These are phyloP conservation scores for Trametes cingulata DNA, from an alignment of 768 basidiomycete genomes.

Conservation along the genomic window DNA sequence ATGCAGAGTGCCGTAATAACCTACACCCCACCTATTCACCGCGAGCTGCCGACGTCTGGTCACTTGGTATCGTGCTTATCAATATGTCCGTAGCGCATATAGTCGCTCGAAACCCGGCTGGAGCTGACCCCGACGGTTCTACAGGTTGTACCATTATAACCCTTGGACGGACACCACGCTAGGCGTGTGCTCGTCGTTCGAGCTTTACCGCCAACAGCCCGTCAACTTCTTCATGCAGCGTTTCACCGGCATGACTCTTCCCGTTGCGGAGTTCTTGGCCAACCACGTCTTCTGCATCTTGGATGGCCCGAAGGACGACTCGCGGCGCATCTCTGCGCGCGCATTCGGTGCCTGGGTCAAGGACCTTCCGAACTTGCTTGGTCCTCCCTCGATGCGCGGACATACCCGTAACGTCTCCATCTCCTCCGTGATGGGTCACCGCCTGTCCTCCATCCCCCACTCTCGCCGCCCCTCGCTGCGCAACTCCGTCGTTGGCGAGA, in stretches of 20 bases:
- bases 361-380: constrained; percentile 75
- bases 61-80: constrained; percentile 96
- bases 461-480: constrained; percentile 75
- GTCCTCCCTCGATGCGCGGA: constrained; percentile 35
- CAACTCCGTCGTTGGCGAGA: constrained; percentile 50
- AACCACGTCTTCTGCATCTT: constrained; percentile 82
- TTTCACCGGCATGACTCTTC: constrained; percentile 84
- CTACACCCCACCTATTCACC: constrained; percentile 92
- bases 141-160: constrained; percentile 94
- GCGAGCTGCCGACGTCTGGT: constrained; percentile 97
- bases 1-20: constrained; percentile 96
- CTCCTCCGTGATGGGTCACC: constrained; percentile 64
- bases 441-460: constrained; percentile 60
- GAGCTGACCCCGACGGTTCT: neutral
- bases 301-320: constrained; percentile 58
- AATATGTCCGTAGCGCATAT: constrained; percentile 71
- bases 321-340: constrained; percentile 68
- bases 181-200: constrained; percentile 80
- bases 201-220: constrained; percentile 74
- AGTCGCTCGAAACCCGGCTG: neutral
- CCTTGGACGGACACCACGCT: constrained; percentile 95
- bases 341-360: constrained; percentile 88
- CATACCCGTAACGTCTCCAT: constrained; percentile 62
- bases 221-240: constrained; percentile 85
- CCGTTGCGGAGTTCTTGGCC: constrained; percentile 88